These are phyloP conservation scores for Pestalotiopsis fici DNA, from an alignment of 2,329 filamentous ascomycete species.

Conservation along the genomic window DNA sequence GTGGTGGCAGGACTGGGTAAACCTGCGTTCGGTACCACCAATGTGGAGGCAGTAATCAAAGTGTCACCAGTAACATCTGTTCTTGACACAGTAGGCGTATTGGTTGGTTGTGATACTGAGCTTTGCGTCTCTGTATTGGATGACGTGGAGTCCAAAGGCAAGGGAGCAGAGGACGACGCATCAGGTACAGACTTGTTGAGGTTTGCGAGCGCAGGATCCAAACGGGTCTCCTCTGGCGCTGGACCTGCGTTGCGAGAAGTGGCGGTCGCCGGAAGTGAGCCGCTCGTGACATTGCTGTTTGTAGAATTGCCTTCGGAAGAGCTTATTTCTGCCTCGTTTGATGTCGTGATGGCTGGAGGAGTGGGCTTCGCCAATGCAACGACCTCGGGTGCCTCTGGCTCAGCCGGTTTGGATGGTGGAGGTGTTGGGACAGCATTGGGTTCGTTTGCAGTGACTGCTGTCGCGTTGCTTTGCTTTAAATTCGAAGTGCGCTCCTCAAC, in stretches of 20 bases:
- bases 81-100: neutral
- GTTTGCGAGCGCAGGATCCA: neutral
- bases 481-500: neutral
- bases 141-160: neutral
- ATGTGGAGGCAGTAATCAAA: neutral
- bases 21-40: neutral
- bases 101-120: neutral
- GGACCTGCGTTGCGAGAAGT: neutral
- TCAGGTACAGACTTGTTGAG: neutral
- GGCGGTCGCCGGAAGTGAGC: neutral
- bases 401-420: conserved; percentile 8
- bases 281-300: neutral
- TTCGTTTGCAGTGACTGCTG: conserved; percentile 7
- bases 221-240: neutral
- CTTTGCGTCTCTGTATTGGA: neutral
- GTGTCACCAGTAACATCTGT: conserved; percentile 1
- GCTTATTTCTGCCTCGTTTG: neutral
- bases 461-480: conserved; percentile 1
- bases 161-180: neutral
- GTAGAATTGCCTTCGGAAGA: neutral
- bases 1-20: conserved; percentile 2
- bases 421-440: conserved; percentile 21
- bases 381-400: neutral
- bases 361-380: neutral
- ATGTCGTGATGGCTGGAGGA: neutral